These are phyloP conservation scores for Actinidia chinensis DNA, from an alignment of 179 eudicot species.

Conservation along the genomic window DNA sequence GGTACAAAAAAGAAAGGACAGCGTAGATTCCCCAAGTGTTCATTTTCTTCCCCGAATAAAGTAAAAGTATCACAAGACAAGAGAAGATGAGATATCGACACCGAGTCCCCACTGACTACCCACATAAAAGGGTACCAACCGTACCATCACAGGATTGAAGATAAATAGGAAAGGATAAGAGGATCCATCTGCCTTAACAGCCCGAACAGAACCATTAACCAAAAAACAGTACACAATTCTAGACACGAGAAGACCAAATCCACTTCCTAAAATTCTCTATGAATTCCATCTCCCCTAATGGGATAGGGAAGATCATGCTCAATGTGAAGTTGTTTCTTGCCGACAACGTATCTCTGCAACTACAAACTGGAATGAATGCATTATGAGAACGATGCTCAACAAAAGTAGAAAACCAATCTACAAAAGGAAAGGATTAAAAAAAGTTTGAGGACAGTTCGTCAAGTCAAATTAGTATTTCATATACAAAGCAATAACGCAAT, in stretches of 20 bases:
- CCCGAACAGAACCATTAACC: not conserved
- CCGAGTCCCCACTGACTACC: not conserved
- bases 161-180: not conserved
- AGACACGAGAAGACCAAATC: not conserved
- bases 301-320: conserved; percentile 57
- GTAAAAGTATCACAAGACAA: not conserved
- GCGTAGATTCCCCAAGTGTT: not conserved
- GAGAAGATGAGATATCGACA: not conserved
- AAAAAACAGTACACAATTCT: not conserved
- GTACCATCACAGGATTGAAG: not conserved
- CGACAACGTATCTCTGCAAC: conserved; percentile 91
- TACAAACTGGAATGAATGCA: conserved; percentile 61
- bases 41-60: not conserved
- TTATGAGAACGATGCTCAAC: conserved; percentile 13
- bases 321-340: conserved; percentile 74
- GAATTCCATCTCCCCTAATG: not conserved
- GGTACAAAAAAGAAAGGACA: no score
- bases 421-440: conserved; percentile 7
- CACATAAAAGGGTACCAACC: not conserved
- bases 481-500: not conserved
- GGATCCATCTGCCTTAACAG: not conserved
- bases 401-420: conserved; percentile 13
- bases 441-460: not conserved
- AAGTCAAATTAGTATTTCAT: not conserved
- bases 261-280: not conserved